Conservation (phyloP, 2,329 filamentous ascomycete genomes). For the Calonectria pseudoreteaudii region DNA sequence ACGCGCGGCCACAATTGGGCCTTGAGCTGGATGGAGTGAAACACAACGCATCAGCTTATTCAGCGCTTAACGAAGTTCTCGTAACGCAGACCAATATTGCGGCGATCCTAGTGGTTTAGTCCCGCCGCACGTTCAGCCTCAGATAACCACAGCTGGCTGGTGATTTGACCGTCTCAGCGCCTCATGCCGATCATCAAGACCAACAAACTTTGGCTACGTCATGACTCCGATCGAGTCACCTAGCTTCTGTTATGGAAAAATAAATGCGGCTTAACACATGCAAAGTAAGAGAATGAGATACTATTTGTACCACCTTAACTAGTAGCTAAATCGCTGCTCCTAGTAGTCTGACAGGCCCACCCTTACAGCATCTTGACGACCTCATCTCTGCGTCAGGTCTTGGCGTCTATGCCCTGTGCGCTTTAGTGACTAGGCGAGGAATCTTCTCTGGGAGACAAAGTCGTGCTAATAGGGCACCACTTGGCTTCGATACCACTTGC, state of each 20-base stretch:
- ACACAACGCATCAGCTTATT: background rate
- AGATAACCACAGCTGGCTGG: background rate
- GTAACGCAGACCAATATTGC: background rate
- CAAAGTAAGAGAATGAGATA: background rate
- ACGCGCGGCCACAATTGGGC: background rate
- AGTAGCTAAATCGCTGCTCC: background rate
- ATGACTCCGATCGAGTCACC: background rate
- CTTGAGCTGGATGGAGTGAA: background rate
- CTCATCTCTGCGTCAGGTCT: background rate
- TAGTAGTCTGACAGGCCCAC: background rate
- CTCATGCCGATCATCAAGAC: background rate
- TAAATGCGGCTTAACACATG: background rate
- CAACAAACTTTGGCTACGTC: background rate
- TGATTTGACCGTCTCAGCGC: background rate
- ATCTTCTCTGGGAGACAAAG: background rate
- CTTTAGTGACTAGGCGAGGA: background rate
- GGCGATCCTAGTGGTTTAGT: background rate
- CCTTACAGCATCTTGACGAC: background rate
- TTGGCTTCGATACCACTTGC: background rate
- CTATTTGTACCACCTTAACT: background rate
- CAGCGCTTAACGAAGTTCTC: background rate
- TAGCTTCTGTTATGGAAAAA: background rate
- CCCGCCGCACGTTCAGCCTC: background rate
- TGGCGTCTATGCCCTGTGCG: background rate
- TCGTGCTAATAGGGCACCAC: background rate